Evolutionary conservation across 1,284 basidiomycete species (phyloP), one percentile per base, ranked within the genome.

Genomic region (Amylostereum chailletii): DNA sequence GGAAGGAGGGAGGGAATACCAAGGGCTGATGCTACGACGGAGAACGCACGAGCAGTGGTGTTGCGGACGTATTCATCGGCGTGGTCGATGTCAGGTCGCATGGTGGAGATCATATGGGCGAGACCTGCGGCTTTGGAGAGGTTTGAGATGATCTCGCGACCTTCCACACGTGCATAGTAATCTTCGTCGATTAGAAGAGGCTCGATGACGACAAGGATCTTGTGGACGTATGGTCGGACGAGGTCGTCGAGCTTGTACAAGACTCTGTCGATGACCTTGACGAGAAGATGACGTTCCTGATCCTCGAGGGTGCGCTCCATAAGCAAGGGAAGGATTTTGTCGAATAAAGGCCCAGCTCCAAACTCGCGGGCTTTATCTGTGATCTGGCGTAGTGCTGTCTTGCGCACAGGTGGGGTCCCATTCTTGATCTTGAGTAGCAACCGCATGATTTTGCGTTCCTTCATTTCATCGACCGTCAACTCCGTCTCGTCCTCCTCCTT

Each of bases 321-420:
- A 55, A 99, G 86, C 47, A 99, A 74, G 0, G 95, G 96, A 7
- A 99, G 76, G 55, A 99, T 99, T 70, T 99, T 99, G 74, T 99
- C 96, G 67, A 99, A 99, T 5, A 99, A 77, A n/a, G 96, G 96
- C 27, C 94, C 95, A 30, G 96, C 94, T 49, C 95, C 95, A 56
- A 99, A 98, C 62, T 99, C 94, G 58, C 95, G 87, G 54, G 96
- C 96, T 66, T 97, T 96, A 76, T 99, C 96, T n/a, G 94, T 97
- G 63, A 99, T 98, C 66, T 98, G 94, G 49, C 95, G 83, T 42
- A 99, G 81, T 7, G 96, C 96, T 1, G 94, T 94, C 71, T 99
- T 99, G 54, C 96, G 85, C 56, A 98, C 94, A 6, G 95, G 94
- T 33, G 96, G 96, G 2, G 95, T 98, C 44, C 96, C 96, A 66